Evolutionary conservation across 2,329 filamentous ascomycete genomes (phyloP).

Genomic region (Metarhizium album): DNA sequence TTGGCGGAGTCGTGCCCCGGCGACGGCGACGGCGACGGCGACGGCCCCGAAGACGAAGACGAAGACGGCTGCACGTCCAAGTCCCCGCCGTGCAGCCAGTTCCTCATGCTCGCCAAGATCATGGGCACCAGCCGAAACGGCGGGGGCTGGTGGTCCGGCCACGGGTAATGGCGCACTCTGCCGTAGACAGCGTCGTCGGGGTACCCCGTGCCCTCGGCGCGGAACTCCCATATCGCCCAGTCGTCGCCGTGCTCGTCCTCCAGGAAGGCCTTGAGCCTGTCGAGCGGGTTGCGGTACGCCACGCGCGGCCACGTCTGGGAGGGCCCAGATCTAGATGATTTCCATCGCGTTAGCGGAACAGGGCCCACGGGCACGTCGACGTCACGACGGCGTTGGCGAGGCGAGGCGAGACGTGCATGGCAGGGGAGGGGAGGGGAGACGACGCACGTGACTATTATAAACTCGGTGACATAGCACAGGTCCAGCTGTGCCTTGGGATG

Average conservation of each 20-base stretch:
- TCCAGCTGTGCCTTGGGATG: constrained; percentile 85
- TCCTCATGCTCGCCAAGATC: constrained; percentile 86
- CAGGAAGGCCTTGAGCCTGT: constrained; percentile 77
- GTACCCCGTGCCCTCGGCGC: constrained; percentile 92
- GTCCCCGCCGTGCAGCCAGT: constrained; percentile 59
- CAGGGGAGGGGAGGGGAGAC: background rate
- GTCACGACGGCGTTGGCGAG: too few species aligned
- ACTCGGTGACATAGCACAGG: constrained; percentile 87
- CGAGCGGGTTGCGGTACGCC: constrained; percentile 87
- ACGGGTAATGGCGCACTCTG: constrained; percentile 83
- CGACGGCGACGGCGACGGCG: too few species aligned
- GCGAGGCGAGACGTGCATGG: too few species aligned
- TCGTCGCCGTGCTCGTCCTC: constrained; percentile 71
- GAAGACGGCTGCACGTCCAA: constrained; percentile 14
- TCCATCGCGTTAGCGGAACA: background rate
- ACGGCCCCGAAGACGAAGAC: too few species aligned
- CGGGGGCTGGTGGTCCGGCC: constrained; percentile 94
- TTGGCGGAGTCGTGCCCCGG: background rate
- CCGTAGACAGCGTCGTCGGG: constrained; percentile 81
- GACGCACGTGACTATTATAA: constrained; percentile 53
- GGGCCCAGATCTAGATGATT: constrained; percentile 62
- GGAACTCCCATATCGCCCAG: constrained; percentile 98
- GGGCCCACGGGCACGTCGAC: too few species aligned
- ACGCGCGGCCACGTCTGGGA: constrained; percentile 81
- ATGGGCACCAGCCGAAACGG: constrained; percentile 81